Base-by-base conservation (phyloP, 1,139 yeast species). In the Magnusiomyces fungicola region DNA sequence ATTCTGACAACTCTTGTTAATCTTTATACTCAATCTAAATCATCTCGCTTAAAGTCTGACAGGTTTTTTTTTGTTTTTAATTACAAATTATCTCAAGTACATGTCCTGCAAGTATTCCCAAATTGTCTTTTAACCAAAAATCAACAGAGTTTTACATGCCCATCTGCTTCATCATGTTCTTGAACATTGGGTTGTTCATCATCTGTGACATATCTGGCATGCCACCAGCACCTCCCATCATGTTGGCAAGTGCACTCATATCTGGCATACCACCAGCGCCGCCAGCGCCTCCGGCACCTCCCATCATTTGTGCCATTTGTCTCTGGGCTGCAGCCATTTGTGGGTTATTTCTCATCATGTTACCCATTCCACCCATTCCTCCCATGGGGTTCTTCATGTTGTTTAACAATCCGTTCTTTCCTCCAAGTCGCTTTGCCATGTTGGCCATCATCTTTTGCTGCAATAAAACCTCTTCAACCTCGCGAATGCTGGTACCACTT, bases 381-480 rank as follows among this genome's bases (percentile, higher is more conserved):
- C 59, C 62, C 38, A 34, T 34, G 16, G 38, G 38, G 14, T 34
- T 34, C 23, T 34, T 34, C 71, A 70, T 66, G 45, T 65, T 56
- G 48, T 56, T 61, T 67, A 70, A 62, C 57, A 69, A 59, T 22
- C 78, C 75, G 50, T 73, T 70, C 59, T 75, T 72, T 55, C 81
- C 76, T 58, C 79, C 76, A 57, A 80, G 79, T 58, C 78, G 77
- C 65, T 77, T 78, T 2, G 97, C 97, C 94, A 92, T 88, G 47
- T 83, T 75, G 2, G 96, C 90, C 96, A 92, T 89, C 84, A 89
- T 84, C 66, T 86, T 79, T 65, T 88, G 96, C 69, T 92, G 98
- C 69, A 83, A 79, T 55, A 92, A 73, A 30, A 90, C 88, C 78
- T 89, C 89, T 65, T 92, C 97, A 23, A 92, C 96, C 58, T 92